Base-by-base conservation (phyloP, 2,329 filamentous ascomycete species). In the Paracorniculantispora psalliotae region DNA sequence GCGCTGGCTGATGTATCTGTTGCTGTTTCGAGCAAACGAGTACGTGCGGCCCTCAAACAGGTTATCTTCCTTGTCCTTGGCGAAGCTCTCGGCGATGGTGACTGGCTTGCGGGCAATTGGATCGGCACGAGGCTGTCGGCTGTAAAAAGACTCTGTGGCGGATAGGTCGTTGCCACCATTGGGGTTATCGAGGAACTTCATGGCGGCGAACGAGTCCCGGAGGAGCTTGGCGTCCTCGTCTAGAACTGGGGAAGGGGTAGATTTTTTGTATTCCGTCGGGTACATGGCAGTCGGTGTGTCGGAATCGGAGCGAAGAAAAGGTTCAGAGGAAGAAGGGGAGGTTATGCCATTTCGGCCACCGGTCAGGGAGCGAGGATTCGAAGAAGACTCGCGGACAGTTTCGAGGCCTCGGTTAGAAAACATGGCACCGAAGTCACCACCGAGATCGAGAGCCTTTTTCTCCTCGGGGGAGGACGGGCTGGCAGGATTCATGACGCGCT, bases 341-440 rank as follows among this genome's bases (percentile, higher is more conserved):
- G 81, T 79, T n/a, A 72, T 68, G 30, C 62, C 61, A 33, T 74
- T 64, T 12, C 79, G 78, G 56, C 75, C 75, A 4, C 72, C 75
- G 1, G 80, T 80, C 59, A 82, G 68, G 33, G 78, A 77, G 7
- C 80, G 75, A 26, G 74, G 72, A 19, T 72, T 70, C 4, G 71
- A 68, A 9, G 68, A 63, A 12, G 71, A 70, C 35, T 76, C 74
- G 21, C 73, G 78, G 58, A 81, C 61, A 4, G 80, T 81, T n/a
- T 72, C 72, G 51, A 77, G 73, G 64, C 81, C 81, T 23, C 78
- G 73, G n/a, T 72, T 75, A 12, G 74, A 73, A 43, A 85, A 76
- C 79, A 85, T 82, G 59, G 76, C 81, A 61, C 79, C 77, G 62
- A 85, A 82, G 65, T 85, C 82, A 49, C 81, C 78, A 17, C 83